A percentile compares a stretch with the other conserved stretches of the same genome.
Evolutionary conservation across 2,329 filamentous ascomycete genomes (phyloP).

Genomic region (Lachnellula suecica): DNA sequence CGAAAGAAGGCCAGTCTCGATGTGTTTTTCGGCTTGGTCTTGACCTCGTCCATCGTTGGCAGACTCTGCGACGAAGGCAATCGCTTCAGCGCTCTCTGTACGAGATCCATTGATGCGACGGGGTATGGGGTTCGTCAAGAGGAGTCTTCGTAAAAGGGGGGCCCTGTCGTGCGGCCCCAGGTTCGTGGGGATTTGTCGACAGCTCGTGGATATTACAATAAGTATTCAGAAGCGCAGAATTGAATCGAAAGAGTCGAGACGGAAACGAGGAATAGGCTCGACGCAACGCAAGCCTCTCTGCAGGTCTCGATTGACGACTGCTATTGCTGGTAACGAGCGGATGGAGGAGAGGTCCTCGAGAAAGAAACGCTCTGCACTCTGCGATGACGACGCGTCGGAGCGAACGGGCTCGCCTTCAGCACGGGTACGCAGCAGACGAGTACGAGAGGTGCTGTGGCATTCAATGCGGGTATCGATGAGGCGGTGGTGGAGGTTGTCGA

Average conservation of each 20-base stretch:
- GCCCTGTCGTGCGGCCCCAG: constrained; percentile 8
- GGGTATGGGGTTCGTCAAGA: constrained; percentile 17
- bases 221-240: constrained; percentile 24
- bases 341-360: constrained; percentile 31
- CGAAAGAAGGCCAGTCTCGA: constrained; percentile 76
- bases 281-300: constrained; percentile 20
- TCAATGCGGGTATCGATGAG: constrained; percentile 16
- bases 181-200: constrained; percentile 6
- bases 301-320: constrained; percentile 8
- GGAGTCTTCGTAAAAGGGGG: constrained; percentile 27
- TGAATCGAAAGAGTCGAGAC: constrained; percentile 21
- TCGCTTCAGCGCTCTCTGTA: constrained; percentile 52
- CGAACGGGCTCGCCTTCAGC: constrained; percentile 16
- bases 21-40: constrained; percentile 35
- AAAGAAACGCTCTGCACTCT: constrained; percentile 17
- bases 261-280: background rate
- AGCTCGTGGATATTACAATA: constrained; percentile 25
- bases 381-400: constrained; percentile 28
- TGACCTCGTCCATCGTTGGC: constrained; percentile 43
- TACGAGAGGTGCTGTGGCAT: constrained; percentile 18
- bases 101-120: constrained; percentile 45
- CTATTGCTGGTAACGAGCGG: constrained; percentile 29
- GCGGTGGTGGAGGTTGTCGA: constrained; percentile 12
- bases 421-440: constrained; percentile 21
- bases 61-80: constrained; percentile 45